Evolutionary conservation across 2,329 filamentous ascomycete species (phyloP).

Genomic region (Zalaria obscura): DNA sequence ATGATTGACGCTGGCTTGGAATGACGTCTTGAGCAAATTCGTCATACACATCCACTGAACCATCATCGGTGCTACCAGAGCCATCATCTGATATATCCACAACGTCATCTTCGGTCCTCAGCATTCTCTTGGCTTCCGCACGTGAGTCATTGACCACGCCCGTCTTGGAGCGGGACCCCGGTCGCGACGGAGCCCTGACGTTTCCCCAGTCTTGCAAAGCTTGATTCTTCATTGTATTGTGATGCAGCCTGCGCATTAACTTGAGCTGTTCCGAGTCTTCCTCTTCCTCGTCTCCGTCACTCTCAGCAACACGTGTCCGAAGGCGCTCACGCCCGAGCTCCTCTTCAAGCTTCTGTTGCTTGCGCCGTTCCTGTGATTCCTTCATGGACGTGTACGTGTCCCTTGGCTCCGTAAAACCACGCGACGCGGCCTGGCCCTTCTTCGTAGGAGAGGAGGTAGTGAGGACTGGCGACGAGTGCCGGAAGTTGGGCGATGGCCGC

Average conservation of each 20-base stretch:
- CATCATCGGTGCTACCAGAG: conserved; percentile 2
- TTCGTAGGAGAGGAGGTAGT: conserved; percentile 19
- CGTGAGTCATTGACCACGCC: too few species aligned
- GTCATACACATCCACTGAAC: conserved; percentile 21
- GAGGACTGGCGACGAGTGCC: conserved; percentile 20
- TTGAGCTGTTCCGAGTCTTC: conserved; percentile 6
- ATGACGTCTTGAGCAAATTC: conserved; percentile 19
- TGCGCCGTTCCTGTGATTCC: conserved; percentile 27
- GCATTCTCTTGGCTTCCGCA: too few species aligned
- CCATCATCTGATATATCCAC: conserved; percentile 11
- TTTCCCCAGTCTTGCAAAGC: conserved; percentile 7
- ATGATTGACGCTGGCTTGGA: conserved; percentile 13
- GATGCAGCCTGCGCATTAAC: conserved; percentile 6
- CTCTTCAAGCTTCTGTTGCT: conserved; percentile 2
- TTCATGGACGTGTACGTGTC: conserved; percentile 29
- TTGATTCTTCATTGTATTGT: conserved; percentile 11
- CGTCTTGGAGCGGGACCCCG: conserved; percentile 4
- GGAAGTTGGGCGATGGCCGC: conserved; percentile 30
- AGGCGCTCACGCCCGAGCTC: conserved; percentile 6
- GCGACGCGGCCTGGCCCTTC: conserved; percentile 10
- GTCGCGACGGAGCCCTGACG: conserved; percentile 9
- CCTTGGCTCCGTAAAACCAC: conserved; percentile 25
- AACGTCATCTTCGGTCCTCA: conserved; percentile 5
- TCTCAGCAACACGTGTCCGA: conserved; percentile 2
- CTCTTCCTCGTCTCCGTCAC: conserved; percentile 12